Evolutionary conservation across 2,329 filamentous ascomycete species (phyloP).

Genomic region (Talaromyces sp.): DNA sequence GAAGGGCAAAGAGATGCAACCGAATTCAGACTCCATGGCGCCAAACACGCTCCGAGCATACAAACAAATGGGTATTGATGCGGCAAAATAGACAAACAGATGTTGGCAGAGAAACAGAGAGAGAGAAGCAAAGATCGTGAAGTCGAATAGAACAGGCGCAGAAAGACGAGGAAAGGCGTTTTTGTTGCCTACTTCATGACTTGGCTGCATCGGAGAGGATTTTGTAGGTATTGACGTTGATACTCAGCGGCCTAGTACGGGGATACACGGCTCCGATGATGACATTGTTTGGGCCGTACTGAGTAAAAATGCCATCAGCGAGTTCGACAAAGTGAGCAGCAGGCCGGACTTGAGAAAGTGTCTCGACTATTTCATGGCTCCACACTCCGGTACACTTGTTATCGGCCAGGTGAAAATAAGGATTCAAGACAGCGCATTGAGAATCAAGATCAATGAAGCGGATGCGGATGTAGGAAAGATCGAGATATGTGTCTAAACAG

Average conservation of each 20-base stretch:
- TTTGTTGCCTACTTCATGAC: constrained; percentile 11
- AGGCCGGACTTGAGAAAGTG: constrained; percentile 59
- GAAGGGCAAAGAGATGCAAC: neutral
- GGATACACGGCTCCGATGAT: constrained; percentile 37
- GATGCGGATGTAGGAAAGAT: constrained; percentile 64
- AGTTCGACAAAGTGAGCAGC: constrained; percentile 59
- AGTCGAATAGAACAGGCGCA: neutral
- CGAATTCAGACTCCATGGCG: neutral
- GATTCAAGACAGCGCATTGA: constrained; percentile 66
- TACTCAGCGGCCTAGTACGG: constrained; percentile 37
- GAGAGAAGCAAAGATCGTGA: neutral
- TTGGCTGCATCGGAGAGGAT: constrained; percentile 41
- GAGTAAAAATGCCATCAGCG: constrained; percentile 58
- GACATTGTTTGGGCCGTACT: constrained; percentile 30
- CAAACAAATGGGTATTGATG: constrained; percentile 15
- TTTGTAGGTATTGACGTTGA: constrained; percentile 39
- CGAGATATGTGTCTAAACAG: constrained; percentile 56
- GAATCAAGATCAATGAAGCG: constrained; percentile 74
- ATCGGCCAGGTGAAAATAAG: constrained; percentile 64
- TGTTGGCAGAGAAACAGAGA: neutral
- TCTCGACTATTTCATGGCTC: constrained; percentile 64
- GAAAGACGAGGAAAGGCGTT: neutral
- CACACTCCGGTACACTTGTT: constrained; percentile 66
- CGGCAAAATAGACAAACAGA: constrained; percentile 1
- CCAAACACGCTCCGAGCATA: constrained; percentile 11